A percentile compares a stretch with the other conserved stretches of the same genome.
These are phyloP conservation scores for Lactarius evosmus DNA, from an alignment of 768 basidiomycete genomes.

Conservation along the genomic window DNA sequence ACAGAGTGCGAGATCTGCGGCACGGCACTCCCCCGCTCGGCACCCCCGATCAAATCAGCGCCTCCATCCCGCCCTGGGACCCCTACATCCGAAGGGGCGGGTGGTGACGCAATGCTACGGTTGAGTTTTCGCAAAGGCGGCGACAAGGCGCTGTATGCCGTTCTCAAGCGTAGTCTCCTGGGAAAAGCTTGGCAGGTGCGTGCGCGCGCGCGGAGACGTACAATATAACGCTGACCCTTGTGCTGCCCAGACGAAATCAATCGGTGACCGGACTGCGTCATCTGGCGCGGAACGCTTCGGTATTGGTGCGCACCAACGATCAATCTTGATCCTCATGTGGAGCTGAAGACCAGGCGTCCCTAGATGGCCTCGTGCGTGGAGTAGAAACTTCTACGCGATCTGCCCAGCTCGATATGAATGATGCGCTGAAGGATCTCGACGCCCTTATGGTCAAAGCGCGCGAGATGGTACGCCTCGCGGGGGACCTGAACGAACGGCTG, in stretches of 20 bases:
- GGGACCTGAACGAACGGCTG: conserved; percentile 80
- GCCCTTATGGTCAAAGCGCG: conserved; percentile 86
- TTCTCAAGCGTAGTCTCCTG: conserved; percentile 66
- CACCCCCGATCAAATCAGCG: conserved; percentile 46
- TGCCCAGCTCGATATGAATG: conserved; percentile 61
- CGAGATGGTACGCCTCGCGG: conserved; percentile 89
- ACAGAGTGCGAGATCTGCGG: conserved; percentile 82
- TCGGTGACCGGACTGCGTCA: conserved; percentile 10
- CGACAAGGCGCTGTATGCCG: conserved; percentile 76
- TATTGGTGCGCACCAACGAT: conserved; percentile 43
- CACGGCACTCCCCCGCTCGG: conserved; percentile 52
- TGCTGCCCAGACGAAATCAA: conserved; percentile 10
- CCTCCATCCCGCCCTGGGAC: conserved; percentile 65
- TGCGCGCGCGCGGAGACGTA: neutral
- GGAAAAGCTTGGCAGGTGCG: conserved; percentile 74
- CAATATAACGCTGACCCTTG: conserved; percentile 13
- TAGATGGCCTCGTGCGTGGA: conserved; percentile 79
- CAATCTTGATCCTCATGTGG: neutral
- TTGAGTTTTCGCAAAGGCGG: conserved; percentile 92
- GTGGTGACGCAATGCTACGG: conserved; percentile 55
- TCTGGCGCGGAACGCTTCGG: conserved; percentile 39
- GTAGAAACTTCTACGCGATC: conserved; percentile 67
- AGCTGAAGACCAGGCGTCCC: neutral
- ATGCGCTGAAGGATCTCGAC: conserved; percentile 84
- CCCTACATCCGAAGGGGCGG: conserved; percentile 36